Evolutionary conservation across 129 eudicot genomes (phyloP), one percentile per base, ranked within the genome.

Genomic region (Lonicera japonica): DNA sequence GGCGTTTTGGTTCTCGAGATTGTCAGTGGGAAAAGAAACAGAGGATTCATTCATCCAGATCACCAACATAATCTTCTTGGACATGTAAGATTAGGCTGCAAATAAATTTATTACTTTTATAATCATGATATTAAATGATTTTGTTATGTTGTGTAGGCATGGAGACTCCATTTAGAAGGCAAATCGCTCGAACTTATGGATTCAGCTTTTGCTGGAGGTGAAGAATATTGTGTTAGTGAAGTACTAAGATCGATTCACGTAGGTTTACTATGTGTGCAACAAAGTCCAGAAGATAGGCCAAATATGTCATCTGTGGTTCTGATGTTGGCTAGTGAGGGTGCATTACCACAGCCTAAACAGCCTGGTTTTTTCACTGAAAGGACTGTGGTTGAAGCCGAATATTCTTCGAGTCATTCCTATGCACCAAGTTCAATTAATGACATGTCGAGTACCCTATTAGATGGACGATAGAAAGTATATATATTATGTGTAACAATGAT

Each of bases 281-380:
- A 80, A 63, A 56, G 63, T 63, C 72, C 72, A 16, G 69, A 74
- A 43, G 85, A 80, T 71, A 75, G 81, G 52, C 79, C 85, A 23
- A 50, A 22, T 54, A 71, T 71, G 16, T 62, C 65, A 7, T 52
- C 56, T 5, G 73, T 75, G 63, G 76, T 80, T 58, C 7, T 36
- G 13, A 75, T 80, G 85, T 61, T 80, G 25, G 70, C 65, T 25
- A 61, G 75, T 53, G 81, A 75, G 18, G 66, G 66, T 21, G 34
- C 46, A 18, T 54, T 75, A 20, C 73, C 72, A 23, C 19, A 29
- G 54, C 73, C 81, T 21, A 80, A 69, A 59, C 80, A 58, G 16
- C 73, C 76, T 25, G 78, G 85, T 29, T 70, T 74, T 25, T 70
- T 65, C 8, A 66, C 75, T 15, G 81, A 80, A 80, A 75, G 70